Evolutionary conservation across 2,329 filamentous ascomycete species (phyloP).

Genomic region (Colletotrichum sp.): DNA sequence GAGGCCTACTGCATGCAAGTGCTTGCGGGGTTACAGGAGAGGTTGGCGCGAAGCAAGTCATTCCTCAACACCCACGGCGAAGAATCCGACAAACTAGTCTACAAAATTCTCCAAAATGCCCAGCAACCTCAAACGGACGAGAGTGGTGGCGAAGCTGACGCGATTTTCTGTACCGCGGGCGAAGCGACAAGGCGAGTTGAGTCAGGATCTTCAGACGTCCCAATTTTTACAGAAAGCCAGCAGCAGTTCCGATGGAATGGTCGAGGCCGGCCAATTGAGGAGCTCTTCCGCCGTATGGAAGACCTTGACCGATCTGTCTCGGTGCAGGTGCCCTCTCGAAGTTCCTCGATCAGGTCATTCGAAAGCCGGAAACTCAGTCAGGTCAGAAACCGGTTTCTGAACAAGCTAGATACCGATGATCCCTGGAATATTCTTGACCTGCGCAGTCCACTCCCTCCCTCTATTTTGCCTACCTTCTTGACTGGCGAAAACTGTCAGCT

Average conservation of each 20-base stretch:
- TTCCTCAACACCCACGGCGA: too few species aligned
- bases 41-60: neutral
- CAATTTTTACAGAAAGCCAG: conserved; percentile 19
- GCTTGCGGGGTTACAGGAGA: neutral
- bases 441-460: neutral
- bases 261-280: conserved; percentile 4
- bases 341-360: neutral
- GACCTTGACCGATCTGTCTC: too few species aligned
- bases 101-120: too few species aligned
- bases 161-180: neutral
- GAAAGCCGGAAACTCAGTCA: conserved; percentile 5
- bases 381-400: conserved; percentile 11
- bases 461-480: conserved; percentile 8
- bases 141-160: neutral
- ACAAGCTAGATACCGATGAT: neutral
- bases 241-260: conserved; percentile 20
- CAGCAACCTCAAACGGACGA: neutral
- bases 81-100: too few species aligned
- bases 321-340: too few species aligned
- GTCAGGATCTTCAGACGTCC: conserved; percentile 8
- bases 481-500: conserved; percentile 13
- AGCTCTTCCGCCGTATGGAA: conserved; percentile 7
- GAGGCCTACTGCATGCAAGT: neutral
- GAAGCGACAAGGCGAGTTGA: conserved; percentile 17
- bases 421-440: neutral